Evolutionary conservation across 139 green algal species (phyloP), one percentile per base, ranked within the genome.

Genomic region (Closterium sp.): DNA sequence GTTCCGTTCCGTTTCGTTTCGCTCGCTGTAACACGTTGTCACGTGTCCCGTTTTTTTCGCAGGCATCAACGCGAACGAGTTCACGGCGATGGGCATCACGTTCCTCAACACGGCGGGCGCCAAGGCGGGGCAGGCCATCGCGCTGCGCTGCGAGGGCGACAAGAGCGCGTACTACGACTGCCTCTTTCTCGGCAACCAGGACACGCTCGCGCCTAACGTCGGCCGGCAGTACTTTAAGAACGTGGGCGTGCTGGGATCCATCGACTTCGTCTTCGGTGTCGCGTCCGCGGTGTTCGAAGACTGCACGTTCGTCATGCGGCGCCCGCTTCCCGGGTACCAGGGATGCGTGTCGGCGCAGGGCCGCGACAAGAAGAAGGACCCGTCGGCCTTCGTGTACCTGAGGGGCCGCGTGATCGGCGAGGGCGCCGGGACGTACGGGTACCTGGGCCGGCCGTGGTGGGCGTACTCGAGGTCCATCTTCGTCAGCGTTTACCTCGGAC

Each of bases 201-300:
- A 86, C 81, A 86, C 81, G 30, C 30, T 86, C n/a, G n/a, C 81
- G 81, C 81, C 81, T 28, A 86, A 33, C 7, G 81, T 86, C 21
- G 81, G 81, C 5, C 81, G 81, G 81, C 81, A 86, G 28, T 86
- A 31, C 81, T 86, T 86, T 19, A 86, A 33, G n/a, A 86, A 86
- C 81, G n/a, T 32, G n/a, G 81, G n/a, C n/a, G 81, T 86, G 81
- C 81, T 86, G 30, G 87, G 87, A 10, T 86, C 87, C 4, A 28
- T 90, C 33, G 87, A 90, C 35, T 90, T 86, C 8, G 21, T 90
- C 87, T 90, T 90, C 34, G 87, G 87, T 9, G 33, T 64, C 33
- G 31, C 87, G 3, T 34, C 87, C 64, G 25, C 87, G n/a, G 87
- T 90, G n/a, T 90, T 86, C 66, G 21, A 90, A 8, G 33, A 85